phyloP scores from a whole-genome alignment of 2,329 filamentous ascomycete species.

The Fusarium xyrophilum region DNA sequence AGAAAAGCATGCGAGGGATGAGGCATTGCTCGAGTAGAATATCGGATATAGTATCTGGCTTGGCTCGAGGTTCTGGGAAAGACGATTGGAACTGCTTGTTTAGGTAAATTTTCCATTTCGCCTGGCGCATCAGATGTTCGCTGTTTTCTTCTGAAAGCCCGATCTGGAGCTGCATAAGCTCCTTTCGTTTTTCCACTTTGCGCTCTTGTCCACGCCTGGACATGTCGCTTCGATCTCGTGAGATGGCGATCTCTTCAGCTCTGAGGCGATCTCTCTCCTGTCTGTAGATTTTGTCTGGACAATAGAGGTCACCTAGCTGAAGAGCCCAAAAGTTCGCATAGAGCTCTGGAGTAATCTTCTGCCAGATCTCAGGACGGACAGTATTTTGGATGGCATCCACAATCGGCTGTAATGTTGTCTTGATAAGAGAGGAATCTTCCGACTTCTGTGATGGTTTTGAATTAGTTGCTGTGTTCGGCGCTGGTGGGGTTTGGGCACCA shows the following conservation, averaged over 20 bases:
- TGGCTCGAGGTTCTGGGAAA: slow-evolving; percentile 73
- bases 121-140: slow-evolving; percentile 70
- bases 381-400: slow-evolving; percentile 71
- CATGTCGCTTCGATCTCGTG: slow-evolving; percentile 75
- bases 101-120: slow-evolving; percentile 72
- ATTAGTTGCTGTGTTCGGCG: slow-evolving; percentile 38
- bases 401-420: slow-evolving; percentile 67
- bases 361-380: slow-evolving; percentile 69
- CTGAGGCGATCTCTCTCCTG: slow-evolving; percentile 74
- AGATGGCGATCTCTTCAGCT: slow-evolving; percentile 70
- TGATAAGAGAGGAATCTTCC: slow-evolving; percentile 45
- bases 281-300: slow-evolving; percentile 79
- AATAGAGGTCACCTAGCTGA: slow-evolving; percentile 79
- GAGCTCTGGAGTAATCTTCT: slow-evolving; percentile 77
- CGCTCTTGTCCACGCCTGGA: slow-evolving; percentile 71
- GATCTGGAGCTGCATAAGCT: slow-evolving; percentile 71
- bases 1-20: slow-evolving; percentile 84
- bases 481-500: slow-evolving; percentile 24
- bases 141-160: slow-evolving; percentile 76
- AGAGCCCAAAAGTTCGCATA: slow-evolving; percentile 94
- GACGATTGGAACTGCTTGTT: slow-evolving; percentile 78
- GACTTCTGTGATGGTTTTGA: slow-evolving; percentile 42
- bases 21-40: slow-evolving; percentile 88
- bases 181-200: slow-evolving; percentile 69
- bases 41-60: slow-evolving; percentile 73